Evolutionary conservation across 768 basidiomycete species (phyloP).

Genomic region (Mycena kentingensis): DNA sequence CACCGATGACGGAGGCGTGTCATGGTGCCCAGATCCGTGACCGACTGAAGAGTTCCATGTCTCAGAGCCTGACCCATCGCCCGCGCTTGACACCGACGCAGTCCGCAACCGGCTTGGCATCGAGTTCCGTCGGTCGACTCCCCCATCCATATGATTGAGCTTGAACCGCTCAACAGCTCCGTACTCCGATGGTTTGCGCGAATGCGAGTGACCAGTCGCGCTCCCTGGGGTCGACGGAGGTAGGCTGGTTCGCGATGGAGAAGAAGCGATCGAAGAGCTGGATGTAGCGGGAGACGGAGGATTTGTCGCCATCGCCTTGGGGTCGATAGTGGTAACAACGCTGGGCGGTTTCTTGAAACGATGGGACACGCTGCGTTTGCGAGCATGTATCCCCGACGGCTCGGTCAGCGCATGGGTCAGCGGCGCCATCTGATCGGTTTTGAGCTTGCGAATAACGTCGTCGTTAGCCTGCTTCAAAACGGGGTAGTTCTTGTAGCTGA

Average conservation of each 20-base stretch:
- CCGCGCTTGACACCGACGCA: constrained; percentile 80
- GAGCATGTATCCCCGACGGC: constrained; percentile 54
- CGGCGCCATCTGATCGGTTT: constrained; percentile 85
- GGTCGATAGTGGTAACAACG: constrained; percentile 70
- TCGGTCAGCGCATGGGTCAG: constrained; percentile 74
- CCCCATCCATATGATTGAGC: constrained; percentile 73
- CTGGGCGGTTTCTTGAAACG: constrained; percentile 80
- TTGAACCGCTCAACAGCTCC: constrained; percentile 90
- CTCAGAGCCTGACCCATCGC: constrained; percentile 78
- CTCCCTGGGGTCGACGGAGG: constrained; percentile 74
- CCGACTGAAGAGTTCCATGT: constrained; percentile 64
- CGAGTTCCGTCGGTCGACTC: constrained; percentile 68
- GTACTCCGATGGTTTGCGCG: constrained; percentile 87
- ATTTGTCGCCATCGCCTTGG: constrained; percentile 63
- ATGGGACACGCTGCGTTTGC: constrained; percentile 82
- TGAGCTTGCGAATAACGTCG: constrained; percentile 93
- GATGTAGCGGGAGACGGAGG: constrained; percentile 93
- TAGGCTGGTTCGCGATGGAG: constrained; percentile 75
- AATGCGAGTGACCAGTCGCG: constrained; percentile 57
- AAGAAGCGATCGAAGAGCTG: constrained; percentile 87
- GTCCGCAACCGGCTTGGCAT: constrained; percentile 88
- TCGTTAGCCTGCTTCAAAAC: constrained; percentile 98
- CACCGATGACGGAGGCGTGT: constrained; percentile 83
- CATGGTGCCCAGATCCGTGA: constrained; percentile 55
- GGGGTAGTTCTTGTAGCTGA: constrained; percentile 97